These are phyloP conservation scores for Pyrenochaeta sp. DNA, from an alignment of 2,329 filamentous ascomycete genomes.

Conservation along the genomic window DNA sequence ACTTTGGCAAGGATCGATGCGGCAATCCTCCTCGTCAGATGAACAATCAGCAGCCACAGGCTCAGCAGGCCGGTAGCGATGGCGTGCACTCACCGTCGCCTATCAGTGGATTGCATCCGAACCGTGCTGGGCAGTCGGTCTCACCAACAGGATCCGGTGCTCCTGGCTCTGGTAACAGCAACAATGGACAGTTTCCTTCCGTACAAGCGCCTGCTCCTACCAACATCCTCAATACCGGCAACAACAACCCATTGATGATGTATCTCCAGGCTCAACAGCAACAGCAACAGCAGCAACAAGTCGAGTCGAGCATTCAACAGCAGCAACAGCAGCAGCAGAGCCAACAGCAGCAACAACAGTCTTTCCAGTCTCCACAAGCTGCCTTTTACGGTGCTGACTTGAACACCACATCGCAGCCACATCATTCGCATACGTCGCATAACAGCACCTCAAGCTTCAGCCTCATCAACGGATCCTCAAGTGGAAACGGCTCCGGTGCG, in stretches of 20 bases:
- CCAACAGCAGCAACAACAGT: conserved; percentile 59
- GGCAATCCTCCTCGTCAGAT: conserved; percentile 94
- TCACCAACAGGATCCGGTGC: conserved; percentile 67
- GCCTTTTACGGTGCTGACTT: conserved; percentile 77
- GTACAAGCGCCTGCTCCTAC: conserved; percentile 72
- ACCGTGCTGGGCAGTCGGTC: conserved; percentile 63
- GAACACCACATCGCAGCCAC: conserved; percentile 68
- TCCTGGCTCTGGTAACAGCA: conserved; percentile 62
- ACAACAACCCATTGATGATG: conserved; percentile 89
- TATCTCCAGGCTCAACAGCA: conserved; percentile 78
- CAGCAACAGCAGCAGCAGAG: conserved; percentile 37
- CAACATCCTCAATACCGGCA: conserved; percentile 78
- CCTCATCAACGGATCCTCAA: conserved; percentile 54
- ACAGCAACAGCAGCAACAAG: conserved; percentile 54
- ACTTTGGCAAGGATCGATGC: conserved; percentile 98
- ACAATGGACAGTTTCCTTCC: conserved; percentile 67
- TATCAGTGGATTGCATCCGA: conserved; percentile 66
- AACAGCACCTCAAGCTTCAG: conserved; percentile 61
- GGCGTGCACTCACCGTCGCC: conserved; percentile 64
- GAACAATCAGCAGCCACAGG: conserved; percentile 65
- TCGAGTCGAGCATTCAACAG: conserved; percentile 42
- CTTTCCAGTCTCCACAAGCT: conserved; percentile 77
- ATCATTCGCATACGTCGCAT: conserved; percentile 67
- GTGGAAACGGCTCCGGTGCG: conserved; percentile 58
- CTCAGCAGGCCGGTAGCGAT: conserved; percentile 72